Conservation (phyloP, 352 stramenopile species). For the Phytophthora sojae region DNA sequence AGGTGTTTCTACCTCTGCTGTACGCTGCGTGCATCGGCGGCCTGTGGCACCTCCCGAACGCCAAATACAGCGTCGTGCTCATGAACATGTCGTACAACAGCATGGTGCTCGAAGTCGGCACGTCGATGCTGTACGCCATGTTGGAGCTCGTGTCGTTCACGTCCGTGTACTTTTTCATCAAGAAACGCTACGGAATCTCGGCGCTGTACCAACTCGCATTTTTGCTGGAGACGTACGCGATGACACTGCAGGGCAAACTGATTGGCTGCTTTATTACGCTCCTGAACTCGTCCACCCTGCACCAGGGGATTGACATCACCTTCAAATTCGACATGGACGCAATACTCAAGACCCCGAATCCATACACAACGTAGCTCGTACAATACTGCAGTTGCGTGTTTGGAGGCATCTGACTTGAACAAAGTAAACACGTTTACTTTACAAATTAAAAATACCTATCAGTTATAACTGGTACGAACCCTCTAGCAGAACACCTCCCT, state of each 20-base stretch:
- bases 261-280: conserved; percentile 24
- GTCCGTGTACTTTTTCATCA: conserved; percentile 29
- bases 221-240: conserved; percentile 36
- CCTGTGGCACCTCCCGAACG: conserved; percentile 16
- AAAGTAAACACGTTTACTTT: too few species aligned
- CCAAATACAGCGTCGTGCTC: conserved; percentile 27
- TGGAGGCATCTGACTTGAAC: too few species aligned
- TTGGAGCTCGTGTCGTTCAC: conserved; percentile 27
- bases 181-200: conserved; percentile 32
- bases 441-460: neutral
- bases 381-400: too few species aligned
- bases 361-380: neutral
- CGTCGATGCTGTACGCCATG: conserved; percentile 12
- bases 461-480: neutral
- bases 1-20: conserved; percentile 37
- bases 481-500: neutral
- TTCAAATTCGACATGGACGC: conserved; percentile 3
- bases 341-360: conserved; percentile 1
- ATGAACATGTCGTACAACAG: conserved; percentile 9
- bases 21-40: conserved; percentile 31
- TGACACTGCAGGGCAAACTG: conserved; percentile 25
- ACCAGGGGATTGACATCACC: conserved; percentile 1
- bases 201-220: conserved; percentile 39
- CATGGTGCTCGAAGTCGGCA: conserved; percentile 8
- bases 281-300: neutral